Evolutionary conservation across 2,329 filamentous ascomycete species (phyloP), one percentile per base, ranked within the genome.

Genomic region (Colletotrichum phormii): DNA sequence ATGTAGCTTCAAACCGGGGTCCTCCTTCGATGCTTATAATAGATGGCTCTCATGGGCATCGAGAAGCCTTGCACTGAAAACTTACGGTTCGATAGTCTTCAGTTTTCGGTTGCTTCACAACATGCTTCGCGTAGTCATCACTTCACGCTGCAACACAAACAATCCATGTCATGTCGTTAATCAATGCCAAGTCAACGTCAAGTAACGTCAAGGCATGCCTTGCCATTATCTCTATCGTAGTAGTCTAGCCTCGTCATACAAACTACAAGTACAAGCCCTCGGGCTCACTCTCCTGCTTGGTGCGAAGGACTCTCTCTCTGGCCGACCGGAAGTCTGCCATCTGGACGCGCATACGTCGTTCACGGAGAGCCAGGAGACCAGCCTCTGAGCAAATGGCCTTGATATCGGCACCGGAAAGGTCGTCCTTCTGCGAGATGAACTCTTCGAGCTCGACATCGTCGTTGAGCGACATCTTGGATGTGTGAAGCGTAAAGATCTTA

Each of bases 401-500:
- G 88, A 99, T 98, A 84, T 99, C 97, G 46, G 97, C 97, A 83
- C 97, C 97, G 5, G 94, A 97, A 8, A 99, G 88, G 79, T 99
- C 97, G 79, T 99, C 97, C 89, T 99, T 99, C 83, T 98, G 96
- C 75, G 92, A 95, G 82, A 99, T 98, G 81, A 99, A 98, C 84
- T 99, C 97, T 78, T 99, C 97, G 58, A 99, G 88, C 75, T 99
- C 97, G n/a, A 99, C 97, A 77, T 99, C 97, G 74, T 96, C 93
- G 78, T 94, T 95, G 53, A 99, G 89, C 64, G 91, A 98, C 97
- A 99, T 99, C 90, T 99, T 99, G 81, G 94, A 97, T 3, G 97
- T 99, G 85, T 99, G 97, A 7, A 99, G 90, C 15, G 93, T 95
- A 85, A 99, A 99, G 81, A 99, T 99, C 92, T 99, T 99, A 88